Conservation (phyloP, 2,329 filamentous ascomycete species). For the Neofusicoccum ribis region DNA sequence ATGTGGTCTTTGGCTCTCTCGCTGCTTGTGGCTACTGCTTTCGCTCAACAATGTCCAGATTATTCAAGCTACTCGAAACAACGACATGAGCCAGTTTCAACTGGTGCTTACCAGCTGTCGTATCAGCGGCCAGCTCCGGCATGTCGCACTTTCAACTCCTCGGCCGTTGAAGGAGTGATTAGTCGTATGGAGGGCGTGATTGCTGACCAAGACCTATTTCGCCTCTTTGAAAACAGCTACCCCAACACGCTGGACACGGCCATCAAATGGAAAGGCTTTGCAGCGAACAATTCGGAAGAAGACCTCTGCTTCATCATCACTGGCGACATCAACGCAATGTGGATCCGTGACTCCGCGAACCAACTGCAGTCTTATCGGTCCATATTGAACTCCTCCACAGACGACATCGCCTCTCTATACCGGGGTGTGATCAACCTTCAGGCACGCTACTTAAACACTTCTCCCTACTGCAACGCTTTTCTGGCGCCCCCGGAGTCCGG, state of each 20-base stretch:
- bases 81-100: constrained; percentile 45
- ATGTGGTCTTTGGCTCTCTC: neutral
- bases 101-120: constrained; percentile 46
- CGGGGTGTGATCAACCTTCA: constrained; percentile 72
- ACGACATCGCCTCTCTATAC: constrained; percentile 67
- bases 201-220: constrained; percentile 60
- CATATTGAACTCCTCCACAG: constrained; percentile 56
- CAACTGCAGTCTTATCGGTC: constrained; percentile 71
- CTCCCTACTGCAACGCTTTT: constrained; percentile 56
- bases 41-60: constrained; percentile 40
- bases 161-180: constrained; percentile 43
- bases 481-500: constrained; percentile 52
- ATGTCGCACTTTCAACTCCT: constrained; percentile 50
- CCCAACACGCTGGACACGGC: constrained; percentile 76
- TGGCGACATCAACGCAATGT: constrained; percentile 59
- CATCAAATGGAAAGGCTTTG: constrained; percentile 65
- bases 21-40: neutral
- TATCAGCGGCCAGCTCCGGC: constrained; percentile 45
- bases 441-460: constrained; percentile 64
- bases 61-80: constrained; percentile 44
- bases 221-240: constrained; percentile 70
- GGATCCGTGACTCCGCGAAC: constrained; percentile 60
- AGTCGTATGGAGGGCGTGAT: constrained; percentile 40
- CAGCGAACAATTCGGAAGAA: constrained; percentile 58
- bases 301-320: constrained; percentile 64